Conservation (phyloP, 176 grass and related monocot genomes). For the Aegilops umbellulata region DNA sequence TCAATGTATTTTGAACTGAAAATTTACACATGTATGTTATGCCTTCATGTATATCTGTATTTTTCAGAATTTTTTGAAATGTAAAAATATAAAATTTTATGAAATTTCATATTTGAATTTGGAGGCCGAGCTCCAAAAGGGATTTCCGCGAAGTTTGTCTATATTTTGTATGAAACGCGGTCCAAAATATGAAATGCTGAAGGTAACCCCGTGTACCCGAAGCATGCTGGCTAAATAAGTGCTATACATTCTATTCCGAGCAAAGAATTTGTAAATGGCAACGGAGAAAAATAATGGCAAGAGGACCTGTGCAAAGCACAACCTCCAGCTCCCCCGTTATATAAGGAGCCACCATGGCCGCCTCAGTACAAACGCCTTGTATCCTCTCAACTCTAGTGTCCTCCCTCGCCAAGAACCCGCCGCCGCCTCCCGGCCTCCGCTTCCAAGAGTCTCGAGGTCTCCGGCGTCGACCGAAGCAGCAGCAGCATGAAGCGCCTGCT, state of each 20-base stretch:
- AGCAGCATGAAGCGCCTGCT: slow-evolving; percentile 61
- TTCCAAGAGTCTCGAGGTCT: neutral
- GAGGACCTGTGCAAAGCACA: neutral
- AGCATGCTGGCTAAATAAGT: neutral
- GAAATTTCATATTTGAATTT: too few species aligned
- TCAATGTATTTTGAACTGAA: too few species aligned
- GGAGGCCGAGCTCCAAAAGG: too few species aligned
- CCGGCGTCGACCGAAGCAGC: neutral
- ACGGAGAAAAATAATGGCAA: neutral
- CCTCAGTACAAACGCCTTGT: slow-evolving; percentile 17
- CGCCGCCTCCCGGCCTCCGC: neutral
- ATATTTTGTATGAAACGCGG: neutral
- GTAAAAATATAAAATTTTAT: too few species aligned
- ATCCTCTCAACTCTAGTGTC: neutral
- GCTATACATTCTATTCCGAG: too few species aligned
- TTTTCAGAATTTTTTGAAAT: too few species aligned
- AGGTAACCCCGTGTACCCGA: neutral
- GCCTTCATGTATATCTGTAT: too few species aligned
- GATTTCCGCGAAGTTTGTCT: too few species aligned
- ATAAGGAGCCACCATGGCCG: slow-evolving; percentile 35
- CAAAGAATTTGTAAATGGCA: slow-evolving; percentile 1
- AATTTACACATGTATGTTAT: too few species aligned
- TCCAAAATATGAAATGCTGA: neutral
- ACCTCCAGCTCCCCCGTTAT: neutral
- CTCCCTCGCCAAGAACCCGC: neutral